These are phyloP conservation scores for Colletotrichum spinosum DNA, from an alignment of 2,329 filamentous ascomycete genomes.

Conservation along the genomic window DNA sequence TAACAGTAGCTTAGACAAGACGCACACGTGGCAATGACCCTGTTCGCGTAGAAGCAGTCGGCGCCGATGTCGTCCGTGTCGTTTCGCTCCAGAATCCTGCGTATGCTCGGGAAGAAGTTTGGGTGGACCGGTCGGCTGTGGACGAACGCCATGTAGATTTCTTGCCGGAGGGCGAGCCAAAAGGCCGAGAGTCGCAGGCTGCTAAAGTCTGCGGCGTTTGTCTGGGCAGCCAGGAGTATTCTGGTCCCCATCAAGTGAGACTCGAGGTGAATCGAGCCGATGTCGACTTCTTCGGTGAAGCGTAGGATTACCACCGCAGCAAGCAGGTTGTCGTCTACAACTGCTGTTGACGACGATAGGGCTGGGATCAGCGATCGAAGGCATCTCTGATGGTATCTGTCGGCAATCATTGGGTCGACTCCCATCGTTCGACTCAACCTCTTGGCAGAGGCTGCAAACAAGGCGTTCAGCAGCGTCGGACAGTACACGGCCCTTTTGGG, in stretches of 20 bases:
- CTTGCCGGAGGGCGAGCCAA: slow-evolving; percentile 44
- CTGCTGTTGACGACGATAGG: slow-evolving; percentile 41
- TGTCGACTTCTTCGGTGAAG: slow-evolving; percentile 44
- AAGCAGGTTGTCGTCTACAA: slow-evolving; percentile 45
- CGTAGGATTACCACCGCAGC: slow-evolving; percentile 46
- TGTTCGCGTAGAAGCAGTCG: slow-evolving; percentile 42
- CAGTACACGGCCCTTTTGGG: slow-evolving; percentile 43
- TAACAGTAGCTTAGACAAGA: slow-evolving; percentile 45
- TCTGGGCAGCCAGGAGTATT: slow-evolving; percentile 45
- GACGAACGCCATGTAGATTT: slow-evolving; percentile 47
- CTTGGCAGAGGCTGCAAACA: slow-evolving; percentile 45
- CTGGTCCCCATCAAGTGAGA: slow-evolving; percentile 45
- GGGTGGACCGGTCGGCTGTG: slow-evolving; percentile 44
- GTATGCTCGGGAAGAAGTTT: slow-evolving; percentile 40
- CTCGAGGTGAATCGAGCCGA: slow-evolving; percentile 35
- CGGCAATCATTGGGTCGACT: slow-evolving; percentile 41
- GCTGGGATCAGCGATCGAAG: slow-evolving; percentile 43
- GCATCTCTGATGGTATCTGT: slow-evolving; percentile 44
- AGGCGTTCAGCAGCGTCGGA: slow-evolving; percentile 44
- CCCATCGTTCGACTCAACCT: slow-evolving; percentile 39
- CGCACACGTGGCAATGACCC: slow-evolving; percentile 44
- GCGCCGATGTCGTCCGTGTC: slow-evolving; percentile 7
- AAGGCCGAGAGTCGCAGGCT: slow-evolving; percentile 44
- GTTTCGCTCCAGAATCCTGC: slow-evolving; percentile 40
- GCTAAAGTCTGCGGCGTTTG: slow-evolving; percentile 43